These are phyloP conservation scores for Ceratobasidium sp. DNA, from an alignment of 1,284 basidiomycete genomes.

Conservation along the genomic window DNA sequence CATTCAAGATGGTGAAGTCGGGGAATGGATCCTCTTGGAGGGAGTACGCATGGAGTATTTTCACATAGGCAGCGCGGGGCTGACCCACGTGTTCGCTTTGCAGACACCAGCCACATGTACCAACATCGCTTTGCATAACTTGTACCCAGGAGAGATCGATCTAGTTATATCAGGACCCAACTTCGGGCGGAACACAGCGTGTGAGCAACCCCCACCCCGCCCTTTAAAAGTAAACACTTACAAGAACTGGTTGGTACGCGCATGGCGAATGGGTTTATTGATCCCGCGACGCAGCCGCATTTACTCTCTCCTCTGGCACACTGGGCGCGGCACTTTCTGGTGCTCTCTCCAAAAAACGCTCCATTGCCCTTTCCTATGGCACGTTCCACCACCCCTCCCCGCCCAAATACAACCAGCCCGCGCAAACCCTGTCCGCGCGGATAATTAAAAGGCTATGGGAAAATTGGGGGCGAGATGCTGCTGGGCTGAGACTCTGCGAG, in stretches of 20 bases:
- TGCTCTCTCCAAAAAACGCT: slow-evolving; percentile 73
- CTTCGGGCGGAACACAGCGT: slow-evolving; percentile 56
- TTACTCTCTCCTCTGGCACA: slow-evolving; percentile 88
- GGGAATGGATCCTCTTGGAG: slow-evolving; percentile 89
- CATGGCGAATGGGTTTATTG: slow-evolving; percentile 16
- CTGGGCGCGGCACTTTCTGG: slow-evolving; percentile 88
- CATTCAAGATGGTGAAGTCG: slow-evolving; percentile 77
- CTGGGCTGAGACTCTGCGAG: slow-evolving; percentile 68
- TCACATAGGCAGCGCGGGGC: not conserved
- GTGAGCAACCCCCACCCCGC: slow-evolving; percentile 5
- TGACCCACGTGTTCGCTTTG: not conserved
- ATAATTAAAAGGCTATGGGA: slow-evolving; percentile 80
- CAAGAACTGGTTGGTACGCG: slow-evolving; percentile 10
- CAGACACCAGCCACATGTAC: slow-evolving; percentile 92
- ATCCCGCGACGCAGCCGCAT: slow-evolving; percentile 67
- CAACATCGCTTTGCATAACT: slow-evolving; percentile 88
- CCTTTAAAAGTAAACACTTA: not conserved
- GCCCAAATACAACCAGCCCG: slow-evolving; percentile 67
- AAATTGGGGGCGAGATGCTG: slow-evolving; percentile 79
- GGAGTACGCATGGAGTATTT: slow-evolving; percentile 65
- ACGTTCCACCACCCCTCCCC: slow-evolving; percentile 79
- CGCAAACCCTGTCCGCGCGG: slow-evolving; percentile 71
- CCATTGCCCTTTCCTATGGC: slow-evolving; percentile 87
- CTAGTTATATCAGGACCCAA: slow-evolving; percentile 62
- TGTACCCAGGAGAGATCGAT: slow-evolving; percentile 86